Evolutionary conservation across 495 filamentous ascomycete genomes (phyloP).

Genomic region (Penicillium nucicola): DNA sequence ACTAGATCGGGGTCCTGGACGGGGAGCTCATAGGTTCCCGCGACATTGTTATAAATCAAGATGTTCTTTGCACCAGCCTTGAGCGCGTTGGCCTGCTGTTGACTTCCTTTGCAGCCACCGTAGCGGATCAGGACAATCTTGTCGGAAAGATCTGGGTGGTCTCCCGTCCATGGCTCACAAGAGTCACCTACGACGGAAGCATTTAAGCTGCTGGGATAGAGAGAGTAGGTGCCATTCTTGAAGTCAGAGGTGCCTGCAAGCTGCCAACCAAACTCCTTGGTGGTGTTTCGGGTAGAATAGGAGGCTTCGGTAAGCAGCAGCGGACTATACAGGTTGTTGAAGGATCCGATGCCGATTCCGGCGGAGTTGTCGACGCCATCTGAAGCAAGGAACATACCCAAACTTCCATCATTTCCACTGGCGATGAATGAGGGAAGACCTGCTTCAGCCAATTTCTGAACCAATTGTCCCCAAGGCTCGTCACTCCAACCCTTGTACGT

Average conservation of each 20-base stretch:
- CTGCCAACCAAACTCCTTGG: slow-evolving; percentile 16
- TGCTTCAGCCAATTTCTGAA: slow-evolving; percentile 3
- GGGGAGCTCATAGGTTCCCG: slow-evolving; percentile 12
- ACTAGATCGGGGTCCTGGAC: slow-evolving; percentile 9
- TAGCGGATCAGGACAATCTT: slow-evolving; percentile 54
- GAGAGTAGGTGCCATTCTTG: slow-evolving; percentile 16
- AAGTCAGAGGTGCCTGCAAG: slow-evolving; percentile 8
- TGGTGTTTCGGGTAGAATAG: slow-evolving; percentile 12
- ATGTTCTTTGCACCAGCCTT: slow-evolving; percentile 53
- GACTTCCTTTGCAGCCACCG: slow-evolving; percentile 47
- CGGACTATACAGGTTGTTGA: slow-evolving; percentile 45
- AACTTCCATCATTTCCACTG: slow-evolving; percentile 51
- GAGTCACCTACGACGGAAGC: slow-evolving; percentile 42
- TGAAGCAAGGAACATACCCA: slow-evolving; percentile 52
- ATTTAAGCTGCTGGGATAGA: slow-evolving; percentile 50
- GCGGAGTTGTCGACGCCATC: slow-evolving; percentile 30
- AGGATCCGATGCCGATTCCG: slow-evolving; percentile 52
- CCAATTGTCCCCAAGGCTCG: slow-evolving; percentile 7
- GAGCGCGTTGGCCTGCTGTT: slow-evolving; percentile 49
- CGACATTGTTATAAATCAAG: slow-evolving; percentile 45
- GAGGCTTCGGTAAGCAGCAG: slow-evolving; percentile 9
- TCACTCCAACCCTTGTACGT: slow-evolving; percentile 53
- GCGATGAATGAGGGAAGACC: slow-evolving; percentile 55
- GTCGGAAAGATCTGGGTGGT: slow-evolving; percentile 47
- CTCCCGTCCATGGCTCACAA: slow-evolving; percentile 41